A percentile compares a stretch with the other conserved stretches of the same genome.
Conservation (phyloP, 2,329 filamentous ascomycete genomes). For the Aspergillus spinulosporus region DNA sequence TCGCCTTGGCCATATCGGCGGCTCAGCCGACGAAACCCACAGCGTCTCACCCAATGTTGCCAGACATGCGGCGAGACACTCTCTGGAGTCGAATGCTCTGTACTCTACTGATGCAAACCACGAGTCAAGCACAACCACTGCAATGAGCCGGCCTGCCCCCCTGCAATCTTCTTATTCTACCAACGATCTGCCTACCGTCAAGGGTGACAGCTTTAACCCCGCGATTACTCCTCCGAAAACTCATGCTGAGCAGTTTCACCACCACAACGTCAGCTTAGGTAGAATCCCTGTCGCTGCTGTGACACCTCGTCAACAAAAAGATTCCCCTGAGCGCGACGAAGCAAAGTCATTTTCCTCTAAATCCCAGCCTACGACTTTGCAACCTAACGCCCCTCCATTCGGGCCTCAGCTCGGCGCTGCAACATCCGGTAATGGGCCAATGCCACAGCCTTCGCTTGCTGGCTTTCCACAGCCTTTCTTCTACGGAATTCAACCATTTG, state of each 20-base stretch:
- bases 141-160: slow-evolving; percentile 43
- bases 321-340: slow-evolving; percentile 49
- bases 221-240: slow-evolving; percentile 55
- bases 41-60: slow-evolving; percentile 26
- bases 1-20: slow-evolving; percentile 39
- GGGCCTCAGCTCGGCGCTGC: slow-evolving; percentile 60
- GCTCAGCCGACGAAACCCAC: slow-evolving; percentile 32
- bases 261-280: slow-evolving; percentile 80
- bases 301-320: slow-evolving; percentile 59
- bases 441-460: slow-evolving; percentile 35
- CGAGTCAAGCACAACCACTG: slow-evolving; percentile 27
- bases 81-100: slow-evolving; percentile 45
- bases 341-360: slow-evolving; percentile 51
- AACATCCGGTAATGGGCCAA: slow-evolving; percentile 26
- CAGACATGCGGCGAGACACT: slow-evolving; percentile 47
- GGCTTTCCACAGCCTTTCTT: slow-evolving; percentile 48
- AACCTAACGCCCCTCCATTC: slow-evolving; percentile 77
- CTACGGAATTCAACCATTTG: slow-evolving; percentile 56
- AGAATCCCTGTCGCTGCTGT: slow-evolving; percentile 70
- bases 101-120: slow-evolving; percentile 33
- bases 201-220: slow-evolving; percentile 60
- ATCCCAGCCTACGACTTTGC: slow-evolving; percentile 70
- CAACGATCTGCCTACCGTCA: slow-evolving; percentile 83
- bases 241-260: slow-evolving; percentile 60
- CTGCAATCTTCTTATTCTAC: slow-evolving; percentile 86